phyloP scores from a whole-genome alignment of 129 eudicot genomes.

The sunflower (Helianthus annuus) region DNA sequence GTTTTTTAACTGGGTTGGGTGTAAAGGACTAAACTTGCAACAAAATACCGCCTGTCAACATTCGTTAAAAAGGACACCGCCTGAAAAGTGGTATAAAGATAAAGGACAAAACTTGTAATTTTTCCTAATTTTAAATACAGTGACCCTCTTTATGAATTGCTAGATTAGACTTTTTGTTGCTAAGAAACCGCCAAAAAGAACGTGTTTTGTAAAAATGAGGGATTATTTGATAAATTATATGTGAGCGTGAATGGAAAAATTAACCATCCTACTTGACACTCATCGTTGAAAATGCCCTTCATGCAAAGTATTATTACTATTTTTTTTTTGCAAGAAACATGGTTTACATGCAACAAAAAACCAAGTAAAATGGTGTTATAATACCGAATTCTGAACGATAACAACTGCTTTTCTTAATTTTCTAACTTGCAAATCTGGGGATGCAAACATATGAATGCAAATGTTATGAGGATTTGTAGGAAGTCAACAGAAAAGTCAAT shows the following conservation, averaged over 20 bases:
- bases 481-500: slow-evolving; percentile 29
- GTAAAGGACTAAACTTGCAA: too few species aligned
- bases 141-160: neutral
- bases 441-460: neutral
- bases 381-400: neutral
- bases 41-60: too few species aligned
- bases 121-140: slow-evolving; percentile 14
- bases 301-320: neutral
- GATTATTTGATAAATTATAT: neutral
- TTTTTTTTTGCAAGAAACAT: slow-evolving; percentile 8
- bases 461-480: neutral
- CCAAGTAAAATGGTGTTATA: neutral
- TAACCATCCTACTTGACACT: neutral
- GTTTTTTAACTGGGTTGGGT: too few species aligned
- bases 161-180: neutral
- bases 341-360: slow-evolving; percentile 1
- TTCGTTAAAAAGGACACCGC: too few species aligned
- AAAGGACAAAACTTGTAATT: too few species aligned
- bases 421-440: slow-evolving; percentile 7
- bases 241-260: neutral
- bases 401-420: neutral
- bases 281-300: neutral
- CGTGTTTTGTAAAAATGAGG: neutral
- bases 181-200: neutral
- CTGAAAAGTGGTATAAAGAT: too few species aligned